Evolutionary conservation across 1,284 basidiomycete species (phyloP), one percentile per base, ranked within the genome.

Genomic region (Ceratobasidium sp.): DNA sequence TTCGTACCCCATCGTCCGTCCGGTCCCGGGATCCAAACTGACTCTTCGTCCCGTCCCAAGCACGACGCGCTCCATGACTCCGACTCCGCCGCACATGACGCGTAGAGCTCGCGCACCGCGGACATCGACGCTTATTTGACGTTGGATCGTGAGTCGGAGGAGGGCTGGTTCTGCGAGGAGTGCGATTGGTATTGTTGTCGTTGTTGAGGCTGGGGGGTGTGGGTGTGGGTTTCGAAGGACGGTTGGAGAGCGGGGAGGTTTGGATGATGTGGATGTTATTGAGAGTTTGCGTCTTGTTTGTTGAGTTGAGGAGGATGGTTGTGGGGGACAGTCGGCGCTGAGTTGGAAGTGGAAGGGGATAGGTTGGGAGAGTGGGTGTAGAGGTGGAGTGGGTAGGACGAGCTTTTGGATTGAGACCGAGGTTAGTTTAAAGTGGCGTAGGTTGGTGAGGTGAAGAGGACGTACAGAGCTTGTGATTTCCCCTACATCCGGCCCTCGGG

Each of bases 261-360:
- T 67, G 64, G 61, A 69, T n/a, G 77, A 23, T 33, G 61, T 40
- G 58, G 44, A 55, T 70, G 79, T 67, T 28, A 64, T 63, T 44
- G 68, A 72, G 9, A 75, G 60, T 23, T 46, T 56, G 13, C 49
- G 60, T 40, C 72, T 13, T 12, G 28, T 63, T 10, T 15, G 61
- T 49, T 46, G 33, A 13, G n/a, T 75, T n/a, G n/a, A n/a, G n/a
- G 55, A 26, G 3, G 66, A 26, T 23, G 66, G 26, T 39, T 49
- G 46, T 51, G 75, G 77, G 28, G 63, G 80, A 77, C 53, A 80
- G 3, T 75, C 72, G 26, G 72, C 72, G 28, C 61, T 75, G 15
- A 75, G 70, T 66, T 80, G 80, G 26, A 80, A 72, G 60, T 80
- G 80, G 64, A 80, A 79, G 0, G 78, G 80, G 51, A 80, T 80